Conservation (phyloP, 2,329 filamentous ascomycete genomes). For the Nemania serpens region DNA sequence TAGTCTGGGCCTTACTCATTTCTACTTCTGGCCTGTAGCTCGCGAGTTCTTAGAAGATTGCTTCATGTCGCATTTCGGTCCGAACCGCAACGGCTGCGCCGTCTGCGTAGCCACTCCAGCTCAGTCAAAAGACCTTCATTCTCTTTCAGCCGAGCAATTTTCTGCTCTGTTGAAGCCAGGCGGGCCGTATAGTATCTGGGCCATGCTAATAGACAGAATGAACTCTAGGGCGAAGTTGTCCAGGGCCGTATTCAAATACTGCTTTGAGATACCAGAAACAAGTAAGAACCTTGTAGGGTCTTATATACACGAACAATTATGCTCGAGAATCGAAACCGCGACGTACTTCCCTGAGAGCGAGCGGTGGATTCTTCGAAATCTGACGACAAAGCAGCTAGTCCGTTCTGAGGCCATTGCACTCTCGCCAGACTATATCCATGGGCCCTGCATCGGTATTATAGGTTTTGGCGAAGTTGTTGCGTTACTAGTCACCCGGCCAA, state of each 20-base stretch:
- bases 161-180: slow-evolving; percentile 13
- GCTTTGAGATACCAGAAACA: too few species aligned
- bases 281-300: too few species aligned
- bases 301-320: too few species aligned
- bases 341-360: slow-evolving; percentile 37
- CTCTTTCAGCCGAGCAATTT: slow-evolving; percentile 24
- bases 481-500: too few species aligned
- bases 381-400: slow-evolving; percentile 42
- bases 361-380: slow-evolving; percentile 41
- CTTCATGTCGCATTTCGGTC: slow-evolving; percentile 31
- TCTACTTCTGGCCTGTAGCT: slow-evolving; percentile 20
- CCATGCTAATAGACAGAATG: too few species aligned
- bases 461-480: slow-evolving; percentile 8
- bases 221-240: too few species aligned
- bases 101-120: slow-evolving; percentile 34
- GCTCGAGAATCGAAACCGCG: neutral
- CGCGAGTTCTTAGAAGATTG: slow-evolving; percentile 11
- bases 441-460: neutral
- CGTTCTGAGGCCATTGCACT: slow-evolving; percentile 25
- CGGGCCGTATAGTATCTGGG: too few species aligned
- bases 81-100: slow-evolving; percentile 38
- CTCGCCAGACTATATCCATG: neutral
- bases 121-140: too few species aligned
- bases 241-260: too few species aligned
- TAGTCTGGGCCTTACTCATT: slow-evolving; percentile 8